Conservation (phyloP, 2,329 filamentous ascomycete genomes). For the Phyllosticta citrichinensis region DNA sequence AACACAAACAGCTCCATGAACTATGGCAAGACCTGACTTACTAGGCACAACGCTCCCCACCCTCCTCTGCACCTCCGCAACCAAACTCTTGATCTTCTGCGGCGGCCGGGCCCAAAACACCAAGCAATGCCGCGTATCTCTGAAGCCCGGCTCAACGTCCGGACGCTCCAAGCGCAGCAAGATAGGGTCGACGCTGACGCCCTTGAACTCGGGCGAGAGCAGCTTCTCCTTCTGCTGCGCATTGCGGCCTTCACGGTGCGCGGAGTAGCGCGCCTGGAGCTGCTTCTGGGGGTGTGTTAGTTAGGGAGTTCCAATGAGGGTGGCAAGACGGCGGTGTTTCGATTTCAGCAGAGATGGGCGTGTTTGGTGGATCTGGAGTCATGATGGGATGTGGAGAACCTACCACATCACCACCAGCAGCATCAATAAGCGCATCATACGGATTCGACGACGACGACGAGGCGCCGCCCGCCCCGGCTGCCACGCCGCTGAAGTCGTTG, state of each 20-base stretch:
- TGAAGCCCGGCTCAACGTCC: constrained; percentile 55
- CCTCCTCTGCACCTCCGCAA: constrained; percentile 57
- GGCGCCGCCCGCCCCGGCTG: constrained; percentile 7
- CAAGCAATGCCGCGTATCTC: constrained; percentile 70
- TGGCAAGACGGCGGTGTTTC: too few relatives aligned
- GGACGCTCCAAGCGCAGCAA: constrained; percentile 59
- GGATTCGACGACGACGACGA: constrained; percentile 53
- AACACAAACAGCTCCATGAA: too few relatives aligned
- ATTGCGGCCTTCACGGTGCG: constrained; percentile 67
- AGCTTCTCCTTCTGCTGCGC: constrained; percentile 65
- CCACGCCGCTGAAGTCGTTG: constrained; percentile 31
- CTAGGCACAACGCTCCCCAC: constrained; percentile 57
- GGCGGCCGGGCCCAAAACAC: constrained; percentile 85
- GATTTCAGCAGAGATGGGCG: not conserved
- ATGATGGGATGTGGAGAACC: constrained; percentile 14
- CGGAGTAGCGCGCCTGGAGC: constrained; percentile 62
- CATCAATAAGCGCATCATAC: constrained; percentile 62
- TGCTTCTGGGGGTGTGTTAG: constrained; percentile 37
- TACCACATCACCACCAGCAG: constrained; percentile 59
- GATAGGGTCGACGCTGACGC: constrained; percentile 66
- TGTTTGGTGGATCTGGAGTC: not conserved
- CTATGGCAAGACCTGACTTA: constrained; percentile 34
- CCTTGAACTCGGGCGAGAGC: constrained; percentile 55
- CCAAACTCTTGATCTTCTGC: constrained; percentile 55
- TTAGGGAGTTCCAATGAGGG: not conserved